A percentile compares a stretch with the other conserved stretches of the same genome.
phyloP scores from a whole-genome alignment of 73 alveolate genomes.

The Breviolum minutum region DNA sequence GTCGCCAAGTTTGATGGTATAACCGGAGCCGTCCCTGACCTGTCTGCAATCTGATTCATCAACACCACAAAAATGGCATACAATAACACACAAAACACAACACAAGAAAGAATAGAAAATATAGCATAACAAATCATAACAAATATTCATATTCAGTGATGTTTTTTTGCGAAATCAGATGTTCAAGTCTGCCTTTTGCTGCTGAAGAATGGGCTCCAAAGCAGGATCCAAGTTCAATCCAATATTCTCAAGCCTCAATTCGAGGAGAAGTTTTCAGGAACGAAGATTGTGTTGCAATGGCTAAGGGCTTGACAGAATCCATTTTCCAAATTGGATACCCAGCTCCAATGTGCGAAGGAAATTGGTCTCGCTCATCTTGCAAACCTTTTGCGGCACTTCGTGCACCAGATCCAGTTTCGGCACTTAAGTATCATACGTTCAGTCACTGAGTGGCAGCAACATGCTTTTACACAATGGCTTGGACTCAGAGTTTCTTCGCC shows the following conservation, averaged over 20 bases:
- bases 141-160: background rate
- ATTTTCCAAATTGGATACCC: conserved; percentile 99
- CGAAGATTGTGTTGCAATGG: too few species aligned
- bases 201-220: conserved; percentile 98
- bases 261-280: too few species aligned
- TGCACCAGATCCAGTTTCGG: background rate
- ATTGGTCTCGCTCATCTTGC: conserved; percentile 97
- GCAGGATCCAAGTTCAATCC: conserved; percentile 99
- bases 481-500: background rate
- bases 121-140: background rate
- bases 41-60: background rate
- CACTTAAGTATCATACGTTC: too few species aligned
- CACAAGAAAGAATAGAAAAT: background rate
- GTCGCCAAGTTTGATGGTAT: conserved; percentile 96
- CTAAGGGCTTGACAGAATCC: conserved; percentile 97
- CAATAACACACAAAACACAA: too few species aligned
- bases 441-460: background rate
- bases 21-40: conserved; percentile 95
- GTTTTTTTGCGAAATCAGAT: too few species aligned
- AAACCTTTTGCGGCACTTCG: conserved; percentile 41
- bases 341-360: conserved; percentile 97
- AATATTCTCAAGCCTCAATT: conserved; percentile 98
- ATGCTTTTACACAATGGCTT: background rate
- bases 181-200: conserved; percentile 62
- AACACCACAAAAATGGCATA: background rate